Conservation (phyloP, 176 grass and related monocot genomes). For the Thinopyrum elongatum region DNA sequence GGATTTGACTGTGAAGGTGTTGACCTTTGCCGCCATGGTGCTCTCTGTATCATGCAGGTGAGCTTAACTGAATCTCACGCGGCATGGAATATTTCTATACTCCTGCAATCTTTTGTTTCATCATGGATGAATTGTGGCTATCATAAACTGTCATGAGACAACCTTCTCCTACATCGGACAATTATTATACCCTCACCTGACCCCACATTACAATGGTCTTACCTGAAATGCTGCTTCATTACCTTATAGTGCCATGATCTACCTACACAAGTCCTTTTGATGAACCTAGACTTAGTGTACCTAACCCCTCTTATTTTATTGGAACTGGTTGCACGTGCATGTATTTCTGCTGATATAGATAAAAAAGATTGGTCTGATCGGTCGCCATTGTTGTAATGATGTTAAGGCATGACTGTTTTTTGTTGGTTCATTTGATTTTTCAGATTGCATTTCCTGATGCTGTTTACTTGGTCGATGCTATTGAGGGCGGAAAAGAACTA, state of each 20-base stretch:
- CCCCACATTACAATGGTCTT: too few relatives aligned
- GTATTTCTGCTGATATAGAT: conserved; percentile 25
- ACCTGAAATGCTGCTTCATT: too few relatives aligned
- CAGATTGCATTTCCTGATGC: conserved; percentile 86
- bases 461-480: conserved; percentile 92
- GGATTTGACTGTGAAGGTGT: conserved; percentile 97
- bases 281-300: too few relatives aligned
- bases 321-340: background rate
- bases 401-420: background rate
- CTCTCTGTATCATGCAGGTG: conserved; percentile 98
- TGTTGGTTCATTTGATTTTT: conserved; percentile 32
- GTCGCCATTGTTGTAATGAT: background rate
- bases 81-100: too few relatives aligned
- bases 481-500: conserved; percentile 64
- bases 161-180: too few relatives aligned
- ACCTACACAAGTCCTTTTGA: too few relatives aligned
- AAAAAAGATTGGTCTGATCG: conserved; percentile 1
- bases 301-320: background rate
- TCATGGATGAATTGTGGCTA: too few relatives aligned
- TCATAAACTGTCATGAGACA: too few relatives aligned
- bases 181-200: too few relatives aligned
- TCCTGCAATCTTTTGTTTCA: too few relatives aligned
- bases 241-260: too few relatives aligned
- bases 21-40: conserved; percentile 81
- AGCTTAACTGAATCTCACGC: conserved; percentile 23